A percentile compares a stretch with the other conserved stretches of the same genome.
phyloP scores from a whole-genome alignment of 176 grass and related monocot genomes.

The Rhynchospora pubera region DNA sequence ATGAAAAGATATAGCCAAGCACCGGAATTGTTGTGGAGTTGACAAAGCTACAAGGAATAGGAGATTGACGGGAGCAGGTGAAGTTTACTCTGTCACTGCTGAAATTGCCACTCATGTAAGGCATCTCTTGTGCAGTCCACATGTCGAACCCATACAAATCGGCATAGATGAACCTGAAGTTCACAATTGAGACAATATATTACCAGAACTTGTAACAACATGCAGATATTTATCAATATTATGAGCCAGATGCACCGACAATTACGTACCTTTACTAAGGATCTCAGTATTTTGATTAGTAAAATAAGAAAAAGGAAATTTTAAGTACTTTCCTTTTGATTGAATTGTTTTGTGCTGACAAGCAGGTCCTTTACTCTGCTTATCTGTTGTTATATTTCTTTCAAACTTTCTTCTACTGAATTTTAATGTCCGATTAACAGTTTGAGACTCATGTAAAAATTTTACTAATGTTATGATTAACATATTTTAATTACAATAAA shows the following conservation, averaged over 20 bases:
- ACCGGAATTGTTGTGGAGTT: neutral
- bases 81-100: neutral
- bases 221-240: too few relatives aligned
- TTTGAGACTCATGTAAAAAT: too few relatives aligned
- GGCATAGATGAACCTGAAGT: conserved; percentile 13
- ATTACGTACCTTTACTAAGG: too few relatives aligned
- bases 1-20: conserved; percentile 2
- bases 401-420: too few relatives aligned
- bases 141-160: conserved; percentile 17
- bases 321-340: too few relatives aligned
- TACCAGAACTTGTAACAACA: neutral
- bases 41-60: conserved; percentile 5
- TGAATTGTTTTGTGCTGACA: too few relatives aligned
- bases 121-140: conserved; percentile 1
- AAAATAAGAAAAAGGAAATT: too few relatives aligned
- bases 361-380: too few relatives aligned
- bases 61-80: conserved; percentile 1
- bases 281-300: neutral
- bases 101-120: conserved; percentile 10
- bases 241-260: too few relatives aligned
- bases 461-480: too few relatives aligned
- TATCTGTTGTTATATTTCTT: too few relatives aligned
- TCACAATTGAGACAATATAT: neutral
- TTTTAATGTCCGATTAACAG: too few relatives aligned
- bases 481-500: neutral